Percentiles rank a stretch among this genome's conserved stretches.
Evolutionary conservation across 2,329 filamentous ascomycete species (phyloP).

Genomic region (Arachnomyces sp.): DNA sequence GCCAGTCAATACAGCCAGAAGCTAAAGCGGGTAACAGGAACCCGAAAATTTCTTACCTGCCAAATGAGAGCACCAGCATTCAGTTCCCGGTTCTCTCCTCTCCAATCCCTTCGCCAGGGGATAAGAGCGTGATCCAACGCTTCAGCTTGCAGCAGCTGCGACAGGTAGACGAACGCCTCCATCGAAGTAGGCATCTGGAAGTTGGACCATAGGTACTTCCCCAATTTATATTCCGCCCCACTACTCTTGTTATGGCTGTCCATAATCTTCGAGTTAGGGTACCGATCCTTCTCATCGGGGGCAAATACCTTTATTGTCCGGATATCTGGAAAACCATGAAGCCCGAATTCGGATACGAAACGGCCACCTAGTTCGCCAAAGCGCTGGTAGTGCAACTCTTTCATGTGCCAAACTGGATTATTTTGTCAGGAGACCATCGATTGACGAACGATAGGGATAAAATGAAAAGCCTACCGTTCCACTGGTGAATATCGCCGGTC

Average conservation of each 20-base stretch:
- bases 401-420: constrained; percentile 64
- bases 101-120: constrained; percentile 35
- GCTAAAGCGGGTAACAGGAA: too few species aligned
- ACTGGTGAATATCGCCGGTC: constrained; percentile 79
- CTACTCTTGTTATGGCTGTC: constrained; percentile 90
- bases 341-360: constrained; percentile 8
- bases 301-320: constrained; percentile 65
- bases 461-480: constrained; percentile 49
- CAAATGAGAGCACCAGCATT: constrained; percentile 26
- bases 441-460: not conserved
- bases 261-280: constrained; percentile 67
- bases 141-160: constrained; percentile 48
- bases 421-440: not conserved
- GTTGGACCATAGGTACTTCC: constrained; percentile 76
- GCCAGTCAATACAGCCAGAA: too few species aligned
- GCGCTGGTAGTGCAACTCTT: constrained; percentile 75
- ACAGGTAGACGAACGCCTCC: constrained; percentile 56
- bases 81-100: constrained; percentile 36
- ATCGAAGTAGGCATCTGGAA: constrained; percentile 48
- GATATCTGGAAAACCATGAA: constrained; percentile 6
- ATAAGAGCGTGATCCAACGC: constrained; percentile 47
- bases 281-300: constrained; percentile 60
- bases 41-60: constrained; percentile 24
- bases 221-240: constrained; percentile 73
- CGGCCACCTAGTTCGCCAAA: constrained; percentile 25